Base-by-base conservation (phyloP, 352 stramenopile genomes). In the Phytophthora multivora region DNA sequence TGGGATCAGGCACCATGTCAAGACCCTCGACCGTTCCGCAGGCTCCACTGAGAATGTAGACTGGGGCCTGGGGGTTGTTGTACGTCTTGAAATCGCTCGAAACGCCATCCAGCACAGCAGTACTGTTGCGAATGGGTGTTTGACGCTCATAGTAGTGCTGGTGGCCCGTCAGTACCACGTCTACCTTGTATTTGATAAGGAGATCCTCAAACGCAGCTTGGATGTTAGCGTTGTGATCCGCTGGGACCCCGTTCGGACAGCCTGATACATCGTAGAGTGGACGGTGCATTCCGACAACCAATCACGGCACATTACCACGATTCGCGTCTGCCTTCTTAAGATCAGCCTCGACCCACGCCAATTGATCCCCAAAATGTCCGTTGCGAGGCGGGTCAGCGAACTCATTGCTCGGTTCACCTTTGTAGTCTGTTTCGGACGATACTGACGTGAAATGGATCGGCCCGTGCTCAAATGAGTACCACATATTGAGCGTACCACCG, bases 401-500 rank as follows among this genome's bases (percentile, higher is more conserved):
- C 31, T 78, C 53, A 56, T 88, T 88, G 35, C 28, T 76, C 0
- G 78, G 78, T 4, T 72, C 71, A 11, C 46, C 60, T 0, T 40
- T 50, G 55, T 85, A 88, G 59, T 88, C 76, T 10, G 81, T 95
- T 64, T 97, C 90, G 3, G 76, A 79, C 39, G 84, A 90, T 19
- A 97, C 77, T 11, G 79, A 74, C 1, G 86, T 91, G 47, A 95
- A 87, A 59, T 97, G 90, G 11, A 96, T 59, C 15, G 75, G 65
- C 1, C 86, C 87, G 49, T 96, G 66, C 36, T 96, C 79, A 53
- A 95, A 97, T 15, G 83, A 93, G 66, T 96, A 93, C 83, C 85
- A 96, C 82, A 95, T 96, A 43, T 91, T 93, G 49, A 79, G 58
- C 16, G 66, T 67, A 1, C 81, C 81, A 1, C 61, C 60, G 16